These are phyloP conservation scores for Geosmithia putterillii DNA, from an alignment of 2,329 filamentous ascomycete species.

Conservation along the genomic window DNA sequence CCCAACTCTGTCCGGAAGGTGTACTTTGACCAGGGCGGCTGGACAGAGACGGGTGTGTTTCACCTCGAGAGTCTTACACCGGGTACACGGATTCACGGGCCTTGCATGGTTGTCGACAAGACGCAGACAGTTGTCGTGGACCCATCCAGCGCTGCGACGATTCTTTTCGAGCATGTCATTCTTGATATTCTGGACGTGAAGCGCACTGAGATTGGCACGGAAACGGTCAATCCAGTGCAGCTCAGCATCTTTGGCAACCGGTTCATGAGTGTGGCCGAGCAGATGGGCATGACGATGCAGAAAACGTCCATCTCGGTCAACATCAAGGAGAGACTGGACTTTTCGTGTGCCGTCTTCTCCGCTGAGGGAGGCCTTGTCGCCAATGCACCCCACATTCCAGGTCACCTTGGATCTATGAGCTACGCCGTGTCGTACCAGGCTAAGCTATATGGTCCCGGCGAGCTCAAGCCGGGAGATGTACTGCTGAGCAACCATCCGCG, in stretches of 20 bases:
- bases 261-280: conserved; percentile 74
- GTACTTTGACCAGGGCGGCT: conserved; percentile 40
- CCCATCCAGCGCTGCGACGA: neutral
- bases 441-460: conserved; percentile 45
- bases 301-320: conserved; percentile 68
- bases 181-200: conserved; percentile 4
- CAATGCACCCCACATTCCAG: conserved; percentile 64
- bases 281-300: conserved; percentile 67
- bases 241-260: conserved; percentile 65
- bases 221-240: conserved; percentile 56
- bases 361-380: conserved; percentile 60
- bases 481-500: conserved; percentile 16
- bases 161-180: conserved; percentile 2
- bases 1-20: conserved; percentile 26
- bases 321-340: conserved; percentile 69
- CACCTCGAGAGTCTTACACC: conserved; percentile 23
- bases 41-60: conserved; percentile 47
- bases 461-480: conserved; percentile 15
- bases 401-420: conserved; percentile 63
- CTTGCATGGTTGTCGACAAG: conserved; percentile 3
- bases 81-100: neutral
- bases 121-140: conserved; percentile 3
- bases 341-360: conserved; percentile 67
- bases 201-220: conserved; percentile 11
- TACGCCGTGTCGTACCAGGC: conserved; percentile 52